Evolutionary conservation across 2,329 filamentous ascomycete genomes (phyloP).

Genomic region (Beauveria bassiana): DNA sequence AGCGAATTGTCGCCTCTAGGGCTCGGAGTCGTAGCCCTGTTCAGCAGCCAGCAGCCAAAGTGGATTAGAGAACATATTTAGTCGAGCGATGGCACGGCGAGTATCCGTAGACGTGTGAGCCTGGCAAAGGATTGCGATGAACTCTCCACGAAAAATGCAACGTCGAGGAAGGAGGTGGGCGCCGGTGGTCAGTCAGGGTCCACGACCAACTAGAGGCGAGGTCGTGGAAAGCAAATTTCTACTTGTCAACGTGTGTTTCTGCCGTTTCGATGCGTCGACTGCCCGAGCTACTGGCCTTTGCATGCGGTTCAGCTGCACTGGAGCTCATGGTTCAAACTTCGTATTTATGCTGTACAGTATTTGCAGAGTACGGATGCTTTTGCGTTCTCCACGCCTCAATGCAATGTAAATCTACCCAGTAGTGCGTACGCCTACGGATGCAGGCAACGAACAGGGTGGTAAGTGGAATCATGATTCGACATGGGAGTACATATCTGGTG

Average conservation of each 20-base stretch:
- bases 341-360: neutral
- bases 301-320: neutral
- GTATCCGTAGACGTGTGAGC: neutral
- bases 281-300: too few species aligned
- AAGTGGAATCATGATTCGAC: too few species aligned
- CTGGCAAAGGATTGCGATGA: neutral
- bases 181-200: neutral
- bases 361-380: neutral
- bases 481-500: neutral
- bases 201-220: too few species aligned
- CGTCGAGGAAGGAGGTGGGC: neutral
- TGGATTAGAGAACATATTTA: neutral
- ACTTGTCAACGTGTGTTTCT: too few species aligned
- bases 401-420: neutral
- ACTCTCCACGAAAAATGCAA: conserved; percentile 2
- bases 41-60: neutral
- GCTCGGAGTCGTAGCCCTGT: neutral
- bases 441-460: too few species aligned
- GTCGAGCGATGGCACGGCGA: neutral
- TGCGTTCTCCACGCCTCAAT: neutral
- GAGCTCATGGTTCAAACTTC: neutral
- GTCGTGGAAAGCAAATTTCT: too few species aligned
- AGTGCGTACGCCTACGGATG: too few species aligned
- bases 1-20: neutral
- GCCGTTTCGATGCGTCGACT: neutral